These are phyloP conservation scores for Fusarium sp. DNA, from an alignment of 2,329 filamentous ascomycete genomes.

Conservation along the genomic window DNA sequence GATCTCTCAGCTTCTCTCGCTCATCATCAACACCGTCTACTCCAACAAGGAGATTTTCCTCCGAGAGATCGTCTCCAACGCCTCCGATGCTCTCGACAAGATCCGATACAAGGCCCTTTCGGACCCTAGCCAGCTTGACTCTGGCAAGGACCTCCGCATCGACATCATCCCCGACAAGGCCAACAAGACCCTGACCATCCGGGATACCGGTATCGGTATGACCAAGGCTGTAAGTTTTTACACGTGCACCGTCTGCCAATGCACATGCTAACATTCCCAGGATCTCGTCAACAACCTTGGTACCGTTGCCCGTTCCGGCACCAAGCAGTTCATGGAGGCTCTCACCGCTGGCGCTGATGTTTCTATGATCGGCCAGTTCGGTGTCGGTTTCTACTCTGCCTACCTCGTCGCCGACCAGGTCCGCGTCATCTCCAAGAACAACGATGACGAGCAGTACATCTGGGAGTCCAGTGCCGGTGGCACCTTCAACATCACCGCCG, in stretches of 20 bases:
- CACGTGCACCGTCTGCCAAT: no score
- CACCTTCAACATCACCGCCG: slow-evolving; percentile 92
- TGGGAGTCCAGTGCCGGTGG: slow-evolving; percentile 99
- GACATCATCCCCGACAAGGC: slow-evolving; percentile 99
- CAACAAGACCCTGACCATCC: slow-evolving; percentile 97
- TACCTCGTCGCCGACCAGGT: slow-evolving; percentile 99
- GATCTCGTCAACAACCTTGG: slow-evolving; percentile 99
- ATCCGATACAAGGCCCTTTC: slow-evolving; percentile 98
- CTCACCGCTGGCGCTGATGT: slow-evolving; percentile 98
- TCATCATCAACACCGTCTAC: slow-evolving; percentile 99
- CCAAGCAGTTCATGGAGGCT: slow-evolving; percentile 99
- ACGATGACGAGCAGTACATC: slow-evolving; percentile 99
- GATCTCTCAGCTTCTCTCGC: slow-evolving; percentile 99
- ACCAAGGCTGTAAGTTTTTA: slow-evolving; percentile 93
- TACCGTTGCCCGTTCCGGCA: slow-evolving; percentile 98
- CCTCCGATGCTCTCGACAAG: slow-evolving; percentile 99
- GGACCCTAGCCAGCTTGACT: slow-evolving; percentile 96
- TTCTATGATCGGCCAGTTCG: slow-evolving; percentile 99
- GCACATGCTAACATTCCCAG: slow-evolving; percentile 54
- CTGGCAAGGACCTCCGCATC: slow-evolving; percentile 97
- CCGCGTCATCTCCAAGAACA: slow-evolving; percentile 97
- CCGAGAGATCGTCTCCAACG: slow-evolving; percentile 97
- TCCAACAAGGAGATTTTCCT: slow-evolving; percentile 99
- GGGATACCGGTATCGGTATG: slow-evolving; percentile 99
- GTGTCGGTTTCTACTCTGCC: slow-evolving; percentile 99